phyloP scores from a whole-genome alignment of 2,329 filamentous ascomycete species.

The Raffaelea ambrosiae region DNA sequence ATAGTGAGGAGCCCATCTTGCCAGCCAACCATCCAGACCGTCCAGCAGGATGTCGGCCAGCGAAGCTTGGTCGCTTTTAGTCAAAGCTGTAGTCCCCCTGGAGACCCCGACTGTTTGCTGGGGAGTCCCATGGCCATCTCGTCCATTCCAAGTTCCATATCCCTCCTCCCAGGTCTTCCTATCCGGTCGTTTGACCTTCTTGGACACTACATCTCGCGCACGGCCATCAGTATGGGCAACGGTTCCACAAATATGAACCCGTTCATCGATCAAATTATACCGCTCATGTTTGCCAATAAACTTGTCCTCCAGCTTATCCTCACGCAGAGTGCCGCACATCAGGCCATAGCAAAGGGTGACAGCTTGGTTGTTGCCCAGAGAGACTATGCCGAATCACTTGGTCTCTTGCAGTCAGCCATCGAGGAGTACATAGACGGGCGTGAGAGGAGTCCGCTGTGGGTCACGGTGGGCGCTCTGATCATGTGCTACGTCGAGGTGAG shows the following conservation, averaged over 20 bases:
- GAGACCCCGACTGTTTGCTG: too few relatives aligned
- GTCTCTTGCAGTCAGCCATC: too few relatives aligned
- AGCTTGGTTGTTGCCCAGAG: too few relatives aligned
- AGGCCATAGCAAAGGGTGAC: slow-evolving; percentile 6
- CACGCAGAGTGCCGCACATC: slow-evolving; percentile 32
- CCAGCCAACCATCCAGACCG: too few relatives aligned
- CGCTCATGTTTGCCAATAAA: slow-evolving; percentile 34
- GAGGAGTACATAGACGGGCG: too few relatives aligned
- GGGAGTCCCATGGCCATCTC: background rate
- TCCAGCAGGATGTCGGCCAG: too few relatives aligned
- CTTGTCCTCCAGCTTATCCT: slow-evolving; percentile 37
- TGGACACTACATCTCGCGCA: slow-evolving; percentile 34
- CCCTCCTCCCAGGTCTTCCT: slow-evolving; percentile 3
- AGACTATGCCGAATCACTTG: too few relatives aligned
- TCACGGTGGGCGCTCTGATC: slow-evolving; percentile 30
- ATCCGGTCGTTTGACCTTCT: slow-evolving; percentile 33
- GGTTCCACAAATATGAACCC: slow-evolving; percentile 36
- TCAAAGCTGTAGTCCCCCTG: too few relatives aligned
- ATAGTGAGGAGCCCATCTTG: too few relatives aligned
- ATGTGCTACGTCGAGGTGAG: slow-evolving; percentile 41
- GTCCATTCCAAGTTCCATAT: slow-evolving; percentile 1
- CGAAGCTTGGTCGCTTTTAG: too few relatives aligned
- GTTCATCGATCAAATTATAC: slow-evolving; percentile 35
- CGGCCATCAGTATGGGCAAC: slow-evolving; percentile 38
- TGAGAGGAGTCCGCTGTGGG: too few relatives aligned